phyloP scores from a whole-genome alignment of 2,329 filamentous ascomycete genomes.

The Beauveria brongniartii region DNA sequence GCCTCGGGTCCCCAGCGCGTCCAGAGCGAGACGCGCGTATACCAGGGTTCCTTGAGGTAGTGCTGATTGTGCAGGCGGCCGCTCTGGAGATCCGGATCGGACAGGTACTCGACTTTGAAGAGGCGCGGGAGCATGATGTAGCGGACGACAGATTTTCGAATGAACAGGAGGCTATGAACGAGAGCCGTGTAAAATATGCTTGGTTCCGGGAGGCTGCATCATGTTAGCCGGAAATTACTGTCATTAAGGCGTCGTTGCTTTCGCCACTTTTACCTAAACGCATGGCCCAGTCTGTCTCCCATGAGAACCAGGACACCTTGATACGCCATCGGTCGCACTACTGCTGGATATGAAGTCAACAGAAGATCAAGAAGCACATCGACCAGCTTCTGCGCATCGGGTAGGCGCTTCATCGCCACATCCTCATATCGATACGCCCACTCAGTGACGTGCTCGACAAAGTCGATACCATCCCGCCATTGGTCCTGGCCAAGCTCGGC shows the following conservation, averaged over 20 bases:
- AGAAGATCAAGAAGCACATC: conserved; percentile 53
- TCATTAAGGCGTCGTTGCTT: background rate
- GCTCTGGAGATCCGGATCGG: conserved; percentile 42
- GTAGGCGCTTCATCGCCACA: conserved; percentile 46
- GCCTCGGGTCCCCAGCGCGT: conserved; percentile 54
- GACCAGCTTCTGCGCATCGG: conserved; percentile 43
- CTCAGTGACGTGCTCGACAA: conserved; percentile 37
- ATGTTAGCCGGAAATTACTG: conserved; percentile 12
- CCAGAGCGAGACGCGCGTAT: conserved; percentile 50
- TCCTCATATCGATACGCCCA: conserved; percentile 53
- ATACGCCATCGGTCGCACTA: conserved; percentile 36
- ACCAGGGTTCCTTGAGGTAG: conserved; percentile 59
- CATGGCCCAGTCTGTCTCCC: conserved; percentile 53
- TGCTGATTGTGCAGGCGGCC: conserved; percentile 40
- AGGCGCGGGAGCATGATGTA: conserved; percentile 53
- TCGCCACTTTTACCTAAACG: conserved; percentile 49
- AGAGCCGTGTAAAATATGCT: conserved; percentile 27
- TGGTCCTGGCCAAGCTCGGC: conserved; percentile 26
- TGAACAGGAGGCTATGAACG: conserved; percentile 38
- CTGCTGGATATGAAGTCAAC: conserved; percentile 43
- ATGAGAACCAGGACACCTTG: conserved; percentile 51
- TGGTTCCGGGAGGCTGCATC: conserved; percentile 35
- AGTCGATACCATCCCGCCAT: conserved; percentile 45
- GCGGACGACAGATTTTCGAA: conserved; percentile 48
- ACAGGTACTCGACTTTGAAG: conserved; percentile 29